These are phyloP conservation scores for Vitis hybrid DNA, from an alignment of 177 flowering plant genomes.

Conservation along the genomic window DNA sequence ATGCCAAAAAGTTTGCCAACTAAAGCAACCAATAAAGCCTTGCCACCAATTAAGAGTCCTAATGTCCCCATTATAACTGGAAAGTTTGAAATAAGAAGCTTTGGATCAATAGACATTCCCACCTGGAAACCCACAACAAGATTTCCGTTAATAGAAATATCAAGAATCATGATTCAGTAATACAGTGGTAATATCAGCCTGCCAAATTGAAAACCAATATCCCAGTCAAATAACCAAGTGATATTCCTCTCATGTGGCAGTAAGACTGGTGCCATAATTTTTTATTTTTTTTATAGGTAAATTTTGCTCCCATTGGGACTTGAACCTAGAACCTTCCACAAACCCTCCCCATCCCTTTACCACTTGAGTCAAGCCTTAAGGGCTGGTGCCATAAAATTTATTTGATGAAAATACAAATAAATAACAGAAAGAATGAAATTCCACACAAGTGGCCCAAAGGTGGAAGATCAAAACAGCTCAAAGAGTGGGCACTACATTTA, in stretches of 20 bases:
- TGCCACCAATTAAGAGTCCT: conserved; percentile 86
- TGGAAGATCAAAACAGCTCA: neutral
- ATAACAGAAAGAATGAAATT: neutral
- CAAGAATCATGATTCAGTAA: neutral
- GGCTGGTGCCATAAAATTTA: neutral
- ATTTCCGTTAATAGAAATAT: neutral
- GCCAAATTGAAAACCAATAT: neutral
- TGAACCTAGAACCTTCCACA: no score
- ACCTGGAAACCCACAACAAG: conserved; percentile 58
- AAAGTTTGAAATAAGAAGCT: conserved; percentile 87
- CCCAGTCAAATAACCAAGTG: neutral
- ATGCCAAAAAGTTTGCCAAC: conserved; percentile 86
- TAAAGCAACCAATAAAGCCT: conserved; percentile 77
- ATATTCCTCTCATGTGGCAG: neutral
- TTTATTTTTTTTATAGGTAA: no score
- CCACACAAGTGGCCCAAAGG: neutral
- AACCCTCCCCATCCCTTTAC: no score
- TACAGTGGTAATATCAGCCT: neutral
- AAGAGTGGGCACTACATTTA: no score
- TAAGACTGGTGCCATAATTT: neutral
- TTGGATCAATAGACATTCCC: conserved; percentile 99
- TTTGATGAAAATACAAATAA: neutral
- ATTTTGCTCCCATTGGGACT: no score
- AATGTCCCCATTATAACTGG: conserved; percentile 74
- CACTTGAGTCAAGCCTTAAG: no score